These are phyloP conservation scores for Schizophyllum amplum DNA, from an alignment of 1,284 basidiomycete genomes.

Conservation along the genomic window DNA sequence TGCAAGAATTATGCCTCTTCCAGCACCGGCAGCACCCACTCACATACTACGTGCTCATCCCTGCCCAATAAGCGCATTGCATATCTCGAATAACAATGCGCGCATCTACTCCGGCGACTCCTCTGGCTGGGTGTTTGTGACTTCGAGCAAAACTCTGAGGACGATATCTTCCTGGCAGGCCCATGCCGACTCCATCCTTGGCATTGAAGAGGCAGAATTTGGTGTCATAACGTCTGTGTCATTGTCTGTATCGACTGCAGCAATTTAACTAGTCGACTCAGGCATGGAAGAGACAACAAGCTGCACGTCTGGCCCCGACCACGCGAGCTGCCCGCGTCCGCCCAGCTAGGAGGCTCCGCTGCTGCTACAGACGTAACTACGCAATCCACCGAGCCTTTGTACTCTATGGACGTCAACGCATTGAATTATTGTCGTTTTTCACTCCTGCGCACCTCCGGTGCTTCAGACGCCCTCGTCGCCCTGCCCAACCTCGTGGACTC, in stretches of 20 bases:
- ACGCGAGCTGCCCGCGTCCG: slow-evolving; percentile 31
- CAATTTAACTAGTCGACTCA: slow-evolving; percentile 20
- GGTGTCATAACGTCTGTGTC: slow-evolving; percentile 60
- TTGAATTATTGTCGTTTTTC: slow-evolving; percentile 82
- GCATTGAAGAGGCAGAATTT: slow-evolving; percentile 64
- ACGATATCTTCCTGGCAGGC: slow-evolving; percentile 69
- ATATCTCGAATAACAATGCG: slow-evolving; percentile 61
- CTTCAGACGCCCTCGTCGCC: slow-evolving; percentile 50
- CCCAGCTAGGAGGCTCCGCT: slow-evolving; percentile 47
- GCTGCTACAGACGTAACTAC: slow-evolving; percentile 36
- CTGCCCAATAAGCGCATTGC: slow-evolving; percentile 47
- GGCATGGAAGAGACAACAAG: slow-evolving; percentile 84
- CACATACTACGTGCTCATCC: slow-evolving; percentile 73
- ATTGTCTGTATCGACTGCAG: slow-evolving; percentile 3
- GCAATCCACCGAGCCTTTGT: slow-evolving; percentile 29
- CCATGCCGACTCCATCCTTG: slow-evolving; percentile 69
- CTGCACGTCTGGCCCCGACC: slow-evolving; percentile 60
- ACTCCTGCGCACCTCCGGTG: neutral
- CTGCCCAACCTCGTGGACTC: slow-evolving; percentile 86
- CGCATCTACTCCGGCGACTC: slow-evolving; percentile 78
- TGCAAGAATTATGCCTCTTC: slow-evolving; percentile 15
- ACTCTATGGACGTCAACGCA: slow-evolving; percentile 79
- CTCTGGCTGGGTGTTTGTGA: slow-evolving; percentile 62
- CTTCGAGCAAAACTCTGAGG: slow-evolving; percentile 65
- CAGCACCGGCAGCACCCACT: slow-evolving; percentile 44